Conservation (phyloP, 1,139 yeast genomes). For the Yamadazyma atlantica region DNA sequence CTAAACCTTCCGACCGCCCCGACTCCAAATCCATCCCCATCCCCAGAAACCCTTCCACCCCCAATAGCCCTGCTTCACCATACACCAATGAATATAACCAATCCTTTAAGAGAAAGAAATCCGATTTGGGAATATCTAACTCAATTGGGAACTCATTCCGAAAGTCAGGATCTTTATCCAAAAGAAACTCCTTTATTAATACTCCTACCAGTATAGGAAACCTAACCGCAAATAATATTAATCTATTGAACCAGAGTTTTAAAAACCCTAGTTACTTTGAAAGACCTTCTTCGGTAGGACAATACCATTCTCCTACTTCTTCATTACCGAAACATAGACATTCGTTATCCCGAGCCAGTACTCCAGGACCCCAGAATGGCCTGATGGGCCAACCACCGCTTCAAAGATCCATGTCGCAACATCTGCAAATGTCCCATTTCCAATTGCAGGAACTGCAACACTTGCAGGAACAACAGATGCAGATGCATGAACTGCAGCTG, state of each 20-base stretch:
- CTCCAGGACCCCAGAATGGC: background rate
- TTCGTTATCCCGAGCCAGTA: constrained; percentile 9
- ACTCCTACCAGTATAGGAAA: constrained; percentile 12
- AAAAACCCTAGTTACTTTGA: constrained; percentile 31
- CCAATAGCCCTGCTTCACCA: constrained; percentile 25
- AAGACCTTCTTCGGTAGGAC: constrained; percentile 8
- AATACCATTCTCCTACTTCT: constrained; percentile 6
- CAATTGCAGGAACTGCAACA: constrained; percentile 1
- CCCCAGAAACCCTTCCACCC: constrained; percentile 17
- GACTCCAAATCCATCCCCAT: constrained; percentile 27
- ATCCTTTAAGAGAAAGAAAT: constrained; percentile 44
- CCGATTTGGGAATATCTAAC: constrained; percentile 34
- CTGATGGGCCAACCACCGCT: background rate
- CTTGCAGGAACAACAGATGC: background rate
- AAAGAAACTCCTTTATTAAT: constrained; percentile 20
- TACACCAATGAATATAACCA: constrained; percentile 23
- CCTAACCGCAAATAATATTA: constrained; percentile 18
- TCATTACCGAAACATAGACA: constrained; percentile 13
- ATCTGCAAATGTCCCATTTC: background rate
- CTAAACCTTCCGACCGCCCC: constrained; percentile 33
- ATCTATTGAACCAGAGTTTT: constrained; percentile 27
- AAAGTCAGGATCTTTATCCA: constrained; percentile 14
- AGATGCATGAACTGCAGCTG: no score
- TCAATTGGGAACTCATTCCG: constrained; percentile 14
- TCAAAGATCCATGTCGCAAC: background rate